Conservation (phyloP, 1,284 basidiomycete genomes). For the Trametes polyzona region DNA sequence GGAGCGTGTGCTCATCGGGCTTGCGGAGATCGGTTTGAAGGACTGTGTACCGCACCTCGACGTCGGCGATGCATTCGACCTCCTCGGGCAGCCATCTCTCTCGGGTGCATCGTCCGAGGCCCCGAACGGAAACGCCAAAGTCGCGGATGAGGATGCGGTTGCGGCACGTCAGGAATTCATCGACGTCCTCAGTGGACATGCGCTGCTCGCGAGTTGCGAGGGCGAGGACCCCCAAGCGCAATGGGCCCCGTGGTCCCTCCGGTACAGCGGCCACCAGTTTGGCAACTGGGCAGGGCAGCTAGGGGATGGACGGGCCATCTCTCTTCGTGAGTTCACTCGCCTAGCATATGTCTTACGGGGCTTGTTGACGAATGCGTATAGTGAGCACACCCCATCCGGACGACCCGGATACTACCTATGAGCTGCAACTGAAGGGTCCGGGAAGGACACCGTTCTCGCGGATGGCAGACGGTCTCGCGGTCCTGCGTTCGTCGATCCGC, state of each 20-base stretch:
- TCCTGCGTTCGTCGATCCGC: constrained; percentile 88
- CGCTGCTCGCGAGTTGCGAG: constrained; percentile 62
- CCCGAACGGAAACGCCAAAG: constrained; percentile 28
- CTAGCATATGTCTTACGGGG: background rate
- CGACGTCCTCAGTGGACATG: constrained; percentile 81
- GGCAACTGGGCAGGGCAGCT: constrained; percentile 96
- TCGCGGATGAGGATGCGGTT: constrained; percentile 41
- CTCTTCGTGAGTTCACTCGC: constrained; percentile 57
- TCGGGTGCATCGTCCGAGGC: constrained; percentile 16
- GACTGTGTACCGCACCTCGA: constrained; percentile 88
- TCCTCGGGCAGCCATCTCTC: constrained; percentile 62
- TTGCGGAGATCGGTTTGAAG: constrained; percentile 66
- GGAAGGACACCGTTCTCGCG: constrained; percentile 95
- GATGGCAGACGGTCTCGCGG: constrained; percentile 90
- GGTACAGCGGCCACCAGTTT: constrained; percentile 94
- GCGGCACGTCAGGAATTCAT: constrained; percentile 69
- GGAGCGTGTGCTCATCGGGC: constrained; percentile 66
- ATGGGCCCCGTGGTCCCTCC: constrained; percentile 87
- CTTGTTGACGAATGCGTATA: constrained; percentile 31
- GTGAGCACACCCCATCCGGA: constrained; percentile 78
- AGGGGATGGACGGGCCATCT: constrained; percentile 93
- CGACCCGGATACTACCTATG: constrained; percentile 61
- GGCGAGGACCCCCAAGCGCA: constrained; percentile 42
- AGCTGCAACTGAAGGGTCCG: constrained; percentile 93
- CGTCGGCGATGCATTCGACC: constrained; percentile 78